Base-by-base conservation (phyloP, 106 monocot species). In the Dactylorhiza incarnata region DNA sequence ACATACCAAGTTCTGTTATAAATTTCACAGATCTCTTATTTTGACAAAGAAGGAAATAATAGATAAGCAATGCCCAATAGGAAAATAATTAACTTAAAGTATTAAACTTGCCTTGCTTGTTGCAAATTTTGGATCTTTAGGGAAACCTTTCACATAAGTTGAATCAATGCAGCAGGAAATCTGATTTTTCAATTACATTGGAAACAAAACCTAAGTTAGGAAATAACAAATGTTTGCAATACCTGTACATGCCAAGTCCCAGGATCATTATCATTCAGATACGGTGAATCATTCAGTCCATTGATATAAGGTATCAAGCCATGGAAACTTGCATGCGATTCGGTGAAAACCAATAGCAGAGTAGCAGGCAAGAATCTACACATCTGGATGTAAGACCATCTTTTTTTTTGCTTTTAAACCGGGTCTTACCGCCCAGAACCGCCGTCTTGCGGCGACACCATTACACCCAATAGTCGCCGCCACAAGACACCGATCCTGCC, bases 241-340 rank as follows among this genome's bases (percentile, higher is more conserved):
- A 88, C 95, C 89, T 92, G 95, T n/a, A 88, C 92, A 83, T 95
- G 87, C 95, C 95, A 95, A 54, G 83, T 82, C 74, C 90, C 95
- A 51, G 92, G 92, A 83, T 90, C 88, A 75, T 75, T 73, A 62
- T 91, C 85, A 77, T 80, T 83, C 8, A 78, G 50, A 79, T 86
- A 79, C 24, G 44, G 61, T 45, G 82, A 74, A 76, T 92, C 86
- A 51, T 88, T 65, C 46, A 82, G 68, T 3, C 71, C 63, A 50
- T 88, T 55, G 48, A 95, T 95, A 5, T 92, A 84, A 13, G 83
- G 81, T 14, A 95, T 86, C 82, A n/a, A n/a, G n/a, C n/a, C n/a
- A n/a, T n/a, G n/a, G n/a, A n/a, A n/a, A n/a, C n/a, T n/a, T n/a
- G n/a, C n/a, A n/a, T n/a, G n/a, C n/a, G n/a, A n/a, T n/a, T n/a